phyloP scores from a whole-genome alignment of 1,284 basidiomycete species.

The Puccinia triticina region DNA sequence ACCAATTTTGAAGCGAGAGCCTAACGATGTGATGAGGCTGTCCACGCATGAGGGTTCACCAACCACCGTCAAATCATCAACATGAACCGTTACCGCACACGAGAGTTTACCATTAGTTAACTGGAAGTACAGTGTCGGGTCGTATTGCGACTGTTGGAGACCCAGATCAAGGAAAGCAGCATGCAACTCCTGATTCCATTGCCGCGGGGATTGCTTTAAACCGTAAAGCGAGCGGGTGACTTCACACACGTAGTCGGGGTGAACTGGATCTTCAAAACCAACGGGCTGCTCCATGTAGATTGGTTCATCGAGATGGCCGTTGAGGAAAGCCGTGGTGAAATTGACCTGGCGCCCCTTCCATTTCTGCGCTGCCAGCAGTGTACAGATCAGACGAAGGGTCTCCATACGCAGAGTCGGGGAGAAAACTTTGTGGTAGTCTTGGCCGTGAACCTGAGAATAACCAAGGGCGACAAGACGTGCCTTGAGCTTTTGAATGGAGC shows the following conservation, averaged over 20 bases:
- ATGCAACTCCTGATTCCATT: neutral
- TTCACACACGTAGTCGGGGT: neutral
- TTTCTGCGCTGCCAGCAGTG: neutral
- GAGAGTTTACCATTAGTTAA: neutral
- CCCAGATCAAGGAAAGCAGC: neutral
- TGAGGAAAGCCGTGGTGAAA: constrained; percentile 14
- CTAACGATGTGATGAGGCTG: neutral
- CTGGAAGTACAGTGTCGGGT: neutral
- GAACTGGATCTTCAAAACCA: neutral
- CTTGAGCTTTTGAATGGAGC: constrained; percentile 19
- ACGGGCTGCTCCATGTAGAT: constrained; percentile 18
- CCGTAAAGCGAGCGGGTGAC: neutral
- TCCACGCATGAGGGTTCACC: neutral
- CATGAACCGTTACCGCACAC: neutral
- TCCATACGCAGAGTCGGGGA: constrained; percentile 1
- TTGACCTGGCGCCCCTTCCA: neutral
- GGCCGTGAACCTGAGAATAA: neutral
- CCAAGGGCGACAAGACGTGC: too few species aligned
- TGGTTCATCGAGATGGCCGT: constrained; percentile 3
- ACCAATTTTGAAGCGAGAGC: neutral
- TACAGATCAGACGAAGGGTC: too few species aligned
- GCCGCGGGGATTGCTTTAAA: neutral
- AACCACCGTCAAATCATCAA: neutral
- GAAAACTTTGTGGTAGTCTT: constrained; percentile 21
- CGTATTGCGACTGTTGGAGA: neutral